Base-by-base conservation (phyloP, 192 early-diverging fungal species). In the Umbelopsis vinacea region DNA sequence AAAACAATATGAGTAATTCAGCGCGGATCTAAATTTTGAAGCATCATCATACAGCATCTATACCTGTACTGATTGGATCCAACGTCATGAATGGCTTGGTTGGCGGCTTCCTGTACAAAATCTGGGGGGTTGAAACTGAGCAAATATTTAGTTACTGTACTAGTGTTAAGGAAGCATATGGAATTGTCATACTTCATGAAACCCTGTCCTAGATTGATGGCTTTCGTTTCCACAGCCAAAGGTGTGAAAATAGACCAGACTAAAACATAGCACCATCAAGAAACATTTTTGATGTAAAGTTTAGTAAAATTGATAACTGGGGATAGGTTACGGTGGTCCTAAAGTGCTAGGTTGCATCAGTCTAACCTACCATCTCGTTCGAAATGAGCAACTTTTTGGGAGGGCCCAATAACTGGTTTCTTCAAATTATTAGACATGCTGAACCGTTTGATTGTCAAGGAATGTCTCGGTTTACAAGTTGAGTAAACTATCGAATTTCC, bases 161-260 rank as follows among this genome's bases (percentile, higher is more conserved):
- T 10, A 22, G 0, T 26, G 1, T 23, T 26, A 40, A 0, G 29
- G 29, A 19, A 29, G 26, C 43, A 9, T 57, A 52, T 21, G 17
- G 55, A 7, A 38, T 23, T 29, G 21, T 33, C 68, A 69, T 86
- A 87, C 87, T 89, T 89, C 91, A 92, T 91, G 57, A 86, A 93
- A 1, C 89, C 94, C 80, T 98, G 97, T 2, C 97, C 97, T 17
- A 97, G 85, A 82, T 98, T 97, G 75, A 96, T 93, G 7, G 96
- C 95, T 45, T 89, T 86, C 67, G 93, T 89, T 68, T 93, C 89
- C 6, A 86, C 84, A 15, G 95, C 91, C 53, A 94, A 83, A 26
- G 92, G 95, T 26, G 94, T 96, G 81, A 95, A 96, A 77, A 93
- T 89, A 24, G 90, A 91, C 92, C 92, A 93, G 8, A 93, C 90